Conservation (phyloP, 306 rosid genomes). For the Senna tora region DNA sequence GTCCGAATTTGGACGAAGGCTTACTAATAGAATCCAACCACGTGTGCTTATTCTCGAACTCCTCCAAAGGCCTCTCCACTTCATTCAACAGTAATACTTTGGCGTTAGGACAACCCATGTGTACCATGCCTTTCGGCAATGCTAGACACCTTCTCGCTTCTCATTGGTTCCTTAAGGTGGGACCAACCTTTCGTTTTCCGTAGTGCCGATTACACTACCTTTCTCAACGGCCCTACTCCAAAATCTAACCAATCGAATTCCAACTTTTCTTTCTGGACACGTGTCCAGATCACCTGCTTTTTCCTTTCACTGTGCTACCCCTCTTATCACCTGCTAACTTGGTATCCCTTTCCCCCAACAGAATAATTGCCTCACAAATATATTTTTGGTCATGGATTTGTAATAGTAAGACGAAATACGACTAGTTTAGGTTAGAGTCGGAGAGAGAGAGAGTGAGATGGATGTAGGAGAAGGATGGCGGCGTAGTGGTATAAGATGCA, state of each 20-base stretch:
- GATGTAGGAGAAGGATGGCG: constrained; percentile 37
- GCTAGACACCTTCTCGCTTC: constrained; percentile 31
- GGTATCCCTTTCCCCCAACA: not conserved
- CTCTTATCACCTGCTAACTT: not conserved
- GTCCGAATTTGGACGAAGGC: not conserved
- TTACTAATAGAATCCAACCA: not conserved
- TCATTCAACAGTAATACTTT: not conserved
- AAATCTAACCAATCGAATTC: constrained; percentile 32
- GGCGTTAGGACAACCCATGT: constrained; percentile 7
- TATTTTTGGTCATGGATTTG: not conserved
- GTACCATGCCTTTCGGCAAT: constrained; percentile 30
- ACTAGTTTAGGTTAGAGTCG: not conserved
- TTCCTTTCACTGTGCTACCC: not conserved
- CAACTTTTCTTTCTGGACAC: constrained; percentile 14
- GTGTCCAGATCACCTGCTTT: not conserved
- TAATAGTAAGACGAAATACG: too few relatives aligned
- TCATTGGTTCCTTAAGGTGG: constrained; percentile 29
- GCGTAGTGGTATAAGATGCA: constrained; percentile 28
- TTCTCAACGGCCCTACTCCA: not conserved
- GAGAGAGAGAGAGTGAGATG: constrained; percentile 26
- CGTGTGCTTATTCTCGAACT: constrained; percentile 25
- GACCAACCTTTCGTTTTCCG: too few relatives aligned
- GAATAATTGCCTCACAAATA: not conserved
- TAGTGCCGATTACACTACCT: not conserved
- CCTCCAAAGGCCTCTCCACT: not conserved